Conservation (phyloP, 495 filamentous ascomycete species). For the Penicillium macrosclerotiorum region DNA sequence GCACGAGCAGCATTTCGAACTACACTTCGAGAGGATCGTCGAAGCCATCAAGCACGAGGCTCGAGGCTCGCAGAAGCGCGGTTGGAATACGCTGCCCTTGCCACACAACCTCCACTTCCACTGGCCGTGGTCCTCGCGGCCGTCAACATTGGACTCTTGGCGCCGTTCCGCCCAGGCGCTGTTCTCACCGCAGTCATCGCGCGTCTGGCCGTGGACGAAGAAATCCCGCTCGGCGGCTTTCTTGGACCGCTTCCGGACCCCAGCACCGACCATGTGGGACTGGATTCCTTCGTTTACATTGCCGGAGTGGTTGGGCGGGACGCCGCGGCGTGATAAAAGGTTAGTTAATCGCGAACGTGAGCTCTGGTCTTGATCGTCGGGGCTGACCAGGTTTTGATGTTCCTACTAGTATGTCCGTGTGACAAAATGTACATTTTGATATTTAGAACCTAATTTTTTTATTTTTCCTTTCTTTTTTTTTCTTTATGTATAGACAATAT, state of each 20-base stretch:
- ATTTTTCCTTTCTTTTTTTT: background rate
- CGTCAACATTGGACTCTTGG: slow-evolving; percentile 10
- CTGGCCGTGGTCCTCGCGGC: slow-evolving; percentile 1
- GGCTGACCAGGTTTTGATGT: background rate
- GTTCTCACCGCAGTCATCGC: slow-evolving; percentile 6
- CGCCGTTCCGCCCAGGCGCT: slow-evolving; percentile 6
- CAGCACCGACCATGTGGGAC: slow-evolving; percentile 1
- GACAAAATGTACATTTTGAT: too few relatives aligned
- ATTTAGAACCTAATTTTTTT: background rate
- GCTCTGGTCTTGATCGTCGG: slow-evolving; percentile 23
- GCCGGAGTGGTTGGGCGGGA: slow-evolving; percentile 8
- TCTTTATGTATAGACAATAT: background rate
- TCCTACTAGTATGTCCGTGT: background rate
- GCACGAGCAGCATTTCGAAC: slow-evolving; percentile 40
- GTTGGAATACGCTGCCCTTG: slow-evolving; percentile 16
- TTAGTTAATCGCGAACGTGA: slow-evolving; percentile 14
- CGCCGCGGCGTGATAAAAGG: slow-evolving; percentile 13
- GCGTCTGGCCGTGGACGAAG: slow-evolving; percentile 27
- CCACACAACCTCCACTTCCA: background rate
- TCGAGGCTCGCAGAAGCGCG: slow-evolving; percentile 11
- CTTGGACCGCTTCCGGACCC: slow-evolving; percentile 7
- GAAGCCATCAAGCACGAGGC: slow-evolving; percentile 28
- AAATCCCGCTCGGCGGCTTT: slow-evolving; percentile 9
- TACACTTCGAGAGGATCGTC: slow-evolving; percentile 38
- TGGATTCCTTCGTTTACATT: slow-evolving; percentile 16